phyloP scores from a whole-genome alignment of 2,329 filamentous ascomycete species.

The Exophiala phaeomuriformis region DNA sequence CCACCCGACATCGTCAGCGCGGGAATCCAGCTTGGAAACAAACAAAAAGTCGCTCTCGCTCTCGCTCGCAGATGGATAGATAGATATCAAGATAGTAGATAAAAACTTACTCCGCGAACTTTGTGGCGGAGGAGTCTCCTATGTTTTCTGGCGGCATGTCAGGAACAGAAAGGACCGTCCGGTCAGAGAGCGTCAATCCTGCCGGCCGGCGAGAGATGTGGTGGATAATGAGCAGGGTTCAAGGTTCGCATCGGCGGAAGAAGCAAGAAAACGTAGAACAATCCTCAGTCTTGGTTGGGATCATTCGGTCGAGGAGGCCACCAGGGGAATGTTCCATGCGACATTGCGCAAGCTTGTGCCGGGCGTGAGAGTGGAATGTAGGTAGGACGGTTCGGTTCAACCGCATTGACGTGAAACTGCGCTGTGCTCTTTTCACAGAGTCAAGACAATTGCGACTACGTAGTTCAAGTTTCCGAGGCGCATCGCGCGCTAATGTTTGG shows the following conservation, averaged over 20 bases:
- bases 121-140: slow-evolving; percentile 41
- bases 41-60: neutral
- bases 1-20: slow-evolving; percentile 14
- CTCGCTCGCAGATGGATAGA: slow-evolving; percentile 16
- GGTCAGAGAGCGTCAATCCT: too few relatives aligned
- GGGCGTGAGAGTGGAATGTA: slow-evolving; percentile 5
- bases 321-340: slow-evolving; percentile 14
- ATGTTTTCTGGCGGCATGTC: slow-evolving; percentile 35
- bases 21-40: slow-evolving; percentile 2
- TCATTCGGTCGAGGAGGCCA: slow-evolving; percentile 7
- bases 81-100: too few relatives aligned
- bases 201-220: neutral
- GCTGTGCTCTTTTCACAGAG: slow-evolving; percentile 4
- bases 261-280: neutral
- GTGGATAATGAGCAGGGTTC: slow-evolving; percentile 11
- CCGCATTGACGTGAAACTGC: neutral
- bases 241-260: neutral
- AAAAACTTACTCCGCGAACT: slow-evolving; percentile 46
- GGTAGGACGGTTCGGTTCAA: neutral
- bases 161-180: neutral
- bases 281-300: slow-evolving; percentile 6
- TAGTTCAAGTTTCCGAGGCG: too few relatives aligned
- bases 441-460: too few relatives aligned
- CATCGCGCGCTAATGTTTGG: too few relatives aligned
- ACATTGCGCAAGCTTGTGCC: slow-evolving; percentile 12